Evolutionary conservation across 495 filamentous ascomycete genomes (phyloP).

Genomic region (Penicillium simplicissimum): DNA sequence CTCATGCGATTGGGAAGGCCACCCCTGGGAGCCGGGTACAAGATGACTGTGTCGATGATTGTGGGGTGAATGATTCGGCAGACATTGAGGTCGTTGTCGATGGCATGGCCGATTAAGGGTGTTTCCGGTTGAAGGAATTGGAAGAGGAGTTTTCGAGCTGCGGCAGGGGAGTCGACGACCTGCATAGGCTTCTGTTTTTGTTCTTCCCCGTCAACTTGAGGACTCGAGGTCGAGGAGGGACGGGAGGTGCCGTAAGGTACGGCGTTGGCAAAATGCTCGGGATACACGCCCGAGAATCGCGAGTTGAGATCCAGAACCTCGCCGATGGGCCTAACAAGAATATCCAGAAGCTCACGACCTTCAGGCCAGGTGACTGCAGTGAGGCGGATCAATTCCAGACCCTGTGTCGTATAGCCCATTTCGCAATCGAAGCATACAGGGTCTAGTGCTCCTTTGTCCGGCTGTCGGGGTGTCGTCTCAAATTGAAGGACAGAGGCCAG

Average conservation of each 20-base stretch:
- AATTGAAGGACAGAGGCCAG: constrained; percentile 80
- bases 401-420: constrained; percentile 90
- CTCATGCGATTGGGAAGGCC: constrained; percentile 70
- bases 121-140: constrained; percentile 68
- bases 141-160: constrained; percentile 74
- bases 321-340: constrained; percentile 82
- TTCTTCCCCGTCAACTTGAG: constrained; percentile 14
- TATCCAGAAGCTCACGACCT: constrained; percentile 72
- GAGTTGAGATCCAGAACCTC: constrained; percentile 89
- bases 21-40: constrained; percentile 75
- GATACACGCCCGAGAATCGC: constrained; percentile 80
- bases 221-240: constrained; percentile 11
- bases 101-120: constrained; percentile 85
- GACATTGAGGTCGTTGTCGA: constrained; percentile 92
- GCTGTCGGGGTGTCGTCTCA: constrained; percentile 67
- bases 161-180: constrained; percentile 68
- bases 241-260: constrained; percentile 50
- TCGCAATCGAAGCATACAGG: constrained; percentile 91
- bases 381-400: constrained; percentile 84
- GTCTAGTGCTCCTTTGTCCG: constrained; percentile 32
- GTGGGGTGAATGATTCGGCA: constrained; percentile 79
- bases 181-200: constrained; percentile 45
- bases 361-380: constrained; percentile 85
- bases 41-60: constrained; percentile 81
- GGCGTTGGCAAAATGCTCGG: constrained; percentile 70